Evolutionary conservation across 1,284 basidiomycete species (phyloP).

Genomic region (Phaffia rhodozyma): DNA sequence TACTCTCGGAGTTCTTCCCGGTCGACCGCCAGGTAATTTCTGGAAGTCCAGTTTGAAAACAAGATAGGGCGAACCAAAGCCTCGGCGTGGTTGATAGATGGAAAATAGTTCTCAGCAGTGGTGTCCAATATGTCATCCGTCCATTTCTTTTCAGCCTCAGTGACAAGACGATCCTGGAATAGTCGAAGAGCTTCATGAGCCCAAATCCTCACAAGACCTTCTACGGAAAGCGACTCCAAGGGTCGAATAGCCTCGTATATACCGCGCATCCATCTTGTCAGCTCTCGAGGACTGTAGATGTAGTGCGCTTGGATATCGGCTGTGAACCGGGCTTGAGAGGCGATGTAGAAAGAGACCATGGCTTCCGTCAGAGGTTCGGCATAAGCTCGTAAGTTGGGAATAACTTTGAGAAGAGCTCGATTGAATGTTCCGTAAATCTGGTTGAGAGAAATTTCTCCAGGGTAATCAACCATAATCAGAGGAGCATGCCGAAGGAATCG

Average conservation of each 20-base stretch:
- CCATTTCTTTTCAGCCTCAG: slow-evolving; percentile 83
- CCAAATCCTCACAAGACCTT: slow-evolving; percentile 94
- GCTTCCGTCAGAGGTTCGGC: slow-evolving; percentile 90
- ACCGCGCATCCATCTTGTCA: slow-evolving; percentile 95
- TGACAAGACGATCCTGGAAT: slow-evolving; percentile 94
- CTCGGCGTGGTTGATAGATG: slow-evolving; percentile 72
- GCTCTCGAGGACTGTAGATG: slow-evolving; percentile 96
- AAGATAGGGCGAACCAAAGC: slow-evolving; percentile 80
- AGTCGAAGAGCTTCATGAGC: slow-evolving; percentile 94
- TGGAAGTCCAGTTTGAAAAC: slow-evolving; percentile 99
- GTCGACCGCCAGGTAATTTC: slow-evolving; percentile 89
- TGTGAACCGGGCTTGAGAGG: slow-evolving; percentile 88
- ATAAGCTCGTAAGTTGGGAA: slow-evolving; percentile 85
- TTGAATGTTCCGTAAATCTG: slow-evolving; percentile 99
- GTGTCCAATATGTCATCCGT: slow-evolving; percentile 84
- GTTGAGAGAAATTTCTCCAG: slow-evolving; percentile 89
- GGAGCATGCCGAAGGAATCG: slow-evolving; percentile 97
- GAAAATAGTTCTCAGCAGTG: slow-evolving; percentile 81
- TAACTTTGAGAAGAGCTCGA: slow-evolving; percentile 86
- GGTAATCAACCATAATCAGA: slow-evolving; percentile 99
- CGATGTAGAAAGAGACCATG: slow-evolving; percentile 93
- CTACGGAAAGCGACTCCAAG: slow-evolving; percentile 76
- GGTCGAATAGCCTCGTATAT: slow-evolving; percentile 94
- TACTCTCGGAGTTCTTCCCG: slow-evolving; percentile 88
- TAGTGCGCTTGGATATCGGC: slow-evolving; percentile 96